Conservation (phyloP, 352 stramenopile species). For the Phytophthora fragariaefolia region DNA sequence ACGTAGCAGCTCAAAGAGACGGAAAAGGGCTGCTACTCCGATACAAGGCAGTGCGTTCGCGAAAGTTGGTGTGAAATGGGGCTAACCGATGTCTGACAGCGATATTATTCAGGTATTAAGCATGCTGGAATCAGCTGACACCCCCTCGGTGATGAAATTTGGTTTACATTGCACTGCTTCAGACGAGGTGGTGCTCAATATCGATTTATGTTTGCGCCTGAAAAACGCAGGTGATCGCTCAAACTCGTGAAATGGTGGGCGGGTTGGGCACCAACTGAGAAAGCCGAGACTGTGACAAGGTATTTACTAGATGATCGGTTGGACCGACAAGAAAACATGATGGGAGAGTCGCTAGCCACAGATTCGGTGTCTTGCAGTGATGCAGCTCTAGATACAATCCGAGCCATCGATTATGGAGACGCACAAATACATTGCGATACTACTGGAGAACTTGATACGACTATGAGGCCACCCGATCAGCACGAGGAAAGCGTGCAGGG, state of each 20-base stretch:
- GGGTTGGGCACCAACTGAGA: constrained; percentile 18
- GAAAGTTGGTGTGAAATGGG: constrained; percentile 9
- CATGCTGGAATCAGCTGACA: constrained; percentile 4
- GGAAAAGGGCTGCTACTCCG: background rate
- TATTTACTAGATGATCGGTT: background rate
- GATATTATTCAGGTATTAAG: constrained; percentile 24
- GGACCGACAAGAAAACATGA: background rate
- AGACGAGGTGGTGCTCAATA: constrained; percentile 24
- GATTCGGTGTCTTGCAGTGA: background rate
- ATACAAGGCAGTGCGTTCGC: background rate
- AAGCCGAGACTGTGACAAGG: background rate
- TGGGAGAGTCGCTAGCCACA: background rate
- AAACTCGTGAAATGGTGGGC: constrained; percentile 34
- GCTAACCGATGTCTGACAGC: constrained; percentile 10
- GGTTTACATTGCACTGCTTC: constrained; percentile 19
- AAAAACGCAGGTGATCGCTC: constrained; percentile 15
- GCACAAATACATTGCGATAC: too few relatives aligned
- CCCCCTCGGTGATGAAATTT: constrained; percentile 6
- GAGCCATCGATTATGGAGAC: background rate
- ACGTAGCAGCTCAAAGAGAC: background rate
- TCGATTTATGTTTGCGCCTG: constrained; percentile 33
- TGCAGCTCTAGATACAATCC: background rate
- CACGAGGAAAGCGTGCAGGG: background rate
- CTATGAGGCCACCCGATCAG: too few relatives aligned
- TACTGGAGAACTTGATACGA: too few relatives aligned